phyloP scores from a whole-genome alignment of 352 stramenopile species.

The Blastocystis sp. region DNA sequence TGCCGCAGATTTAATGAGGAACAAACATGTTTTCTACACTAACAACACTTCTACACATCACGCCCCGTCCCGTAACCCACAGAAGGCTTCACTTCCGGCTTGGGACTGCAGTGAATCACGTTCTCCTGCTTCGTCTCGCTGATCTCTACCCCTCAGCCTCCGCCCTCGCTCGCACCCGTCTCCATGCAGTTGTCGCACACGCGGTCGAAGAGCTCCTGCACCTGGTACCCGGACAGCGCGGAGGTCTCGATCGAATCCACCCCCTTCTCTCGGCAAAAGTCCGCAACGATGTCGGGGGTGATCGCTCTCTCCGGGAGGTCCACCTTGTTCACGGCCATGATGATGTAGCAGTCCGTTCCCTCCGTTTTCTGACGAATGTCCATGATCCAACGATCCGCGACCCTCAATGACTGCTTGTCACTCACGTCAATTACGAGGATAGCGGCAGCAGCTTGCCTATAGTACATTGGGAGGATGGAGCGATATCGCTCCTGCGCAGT shows the following conservation, averaged over 20 bases:
- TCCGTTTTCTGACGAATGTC: slow-evolving; percentile 64
- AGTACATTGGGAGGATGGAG: slow-evolving; percentile 80
- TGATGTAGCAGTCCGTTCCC: slow-evolving; percentile 50
- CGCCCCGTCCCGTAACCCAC: background rate
- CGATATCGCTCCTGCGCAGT: slow-evolving; percentile 55
- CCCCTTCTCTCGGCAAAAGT: slow-evolving; percentile 41
- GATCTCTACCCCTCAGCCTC: too few species aligned
- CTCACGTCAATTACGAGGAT: slow-evolving; percentile 83
- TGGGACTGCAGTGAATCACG: background rate
- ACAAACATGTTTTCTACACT: slow-evolving; percentile 6
- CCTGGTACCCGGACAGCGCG: slow-evolving; percentile 37
- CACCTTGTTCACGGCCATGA: slow-evolving; percentile 66
- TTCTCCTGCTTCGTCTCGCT: background rate
- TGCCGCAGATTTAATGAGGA: background rate
- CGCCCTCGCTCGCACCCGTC: background rate
- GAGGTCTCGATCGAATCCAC: slow-evolving; percentile 61
- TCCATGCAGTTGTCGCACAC: slow-evolving; percentile 29
- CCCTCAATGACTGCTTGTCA: slow-evolving; percentile 79
- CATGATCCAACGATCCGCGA: slow-evolving; percentile 72
- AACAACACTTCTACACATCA: slow-evolving; percentile 54
- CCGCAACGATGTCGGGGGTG: background rate
- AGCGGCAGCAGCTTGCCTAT: slow-evolving; percentile 82
- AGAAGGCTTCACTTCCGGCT: background rate
- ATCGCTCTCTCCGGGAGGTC: slow-evolving; percentile 26
- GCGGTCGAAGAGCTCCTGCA: slow-evolving; percentile 56